Evolutionary conservation across 345 rosid species (phyloP), one percentile per base, ranked within the genome.

Genomic region (Camelina laxa): DNA sequence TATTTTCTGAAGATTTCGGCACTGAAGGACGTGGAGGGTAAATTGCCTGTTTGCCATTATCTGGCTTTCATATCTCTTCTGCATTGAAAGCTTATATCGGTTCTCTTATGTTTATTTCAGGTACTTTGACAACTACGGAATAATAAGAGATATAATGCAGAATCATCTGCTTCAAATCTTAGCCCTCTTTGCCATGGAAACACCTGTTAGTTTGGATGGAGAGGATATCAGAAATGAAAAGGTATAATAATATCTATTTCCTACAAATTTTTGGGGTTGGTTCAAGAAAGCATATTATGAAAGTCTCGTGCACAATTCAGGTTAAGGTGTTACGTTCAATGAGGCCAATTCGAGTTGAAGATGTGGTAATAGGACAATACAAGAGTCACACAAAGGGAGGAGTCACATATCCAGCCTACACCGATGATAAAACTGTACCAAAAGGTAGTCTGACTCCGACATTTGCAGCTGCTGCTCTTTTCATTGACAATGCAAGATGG

Each of bases 21-120:
- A 95, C 99, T 1, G 97, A 95, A 87, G 99, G 99, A 67, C 99
- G 98, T 38, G 99, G 99, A 81, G 99, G 99, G 99, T 93, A 89
- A 44, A 47, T 69, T 75, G 30, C 63, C 14, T 75, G 30, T 77
- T 77, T 66, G 49, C 11, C 22, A 12, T 27, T 44, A 16, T 36
- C 49, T 17, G 6, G 31, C 55, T 57, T 47, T n/a, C 13, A 6
- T 38, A 9, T 64, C 10, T 41, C 44, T 17, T 53, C 33, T 36
- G 21, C 36, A 57, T 27, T 10, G 45, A 65, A 68, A 33, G 49
- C 60, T 55, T 53, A 61, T 61, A 30, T 44, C 15, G 31, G 47
- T 60, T 38, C 12, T 24, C 61, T 61, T 27, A 22, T 11, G 58
- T 68, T 69, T 16, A 53, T 60, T 69, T 47, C 71, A 93, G 98